Conservation (phyloP, 192 early-diverging fungal genomes). For the Powellomyces hirtus region DNA sequence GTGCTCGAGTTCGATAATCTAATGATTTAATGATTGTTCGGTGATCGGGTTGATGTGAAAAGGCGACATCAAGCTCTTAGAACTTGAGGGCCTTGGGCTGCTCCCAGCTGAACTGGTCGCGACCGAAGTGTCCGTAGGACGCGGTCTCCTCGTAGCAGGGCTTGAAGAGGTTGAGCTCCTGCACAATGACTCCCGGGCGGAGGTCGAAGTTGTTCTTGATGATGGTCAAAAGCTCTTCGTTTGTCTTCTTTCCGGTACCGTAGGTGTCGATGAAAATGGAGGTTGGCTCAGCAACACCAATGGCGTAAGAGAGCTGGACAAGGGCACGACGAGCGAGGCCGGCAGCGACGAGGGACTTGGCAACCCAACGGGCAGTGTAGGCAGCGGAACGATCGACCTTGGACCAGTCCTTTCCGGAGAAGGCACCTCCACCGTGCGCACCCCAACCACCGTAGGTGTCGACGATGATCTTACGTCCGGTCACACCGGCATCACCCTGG, state of each 20-base stretch:
- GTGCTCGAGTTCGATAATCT: neutral
- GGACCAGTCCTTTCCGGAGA: slow-evolving; percentile 99
- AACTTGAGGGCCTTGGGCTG: slow-evolving; percentile 74
- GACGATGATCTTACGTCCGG: slow-evolving; percentile 95
- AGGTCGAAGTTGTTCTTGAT: slow-evolving; percentile 99
- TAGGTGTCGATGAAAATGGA: slow-evolving; percentile 96
- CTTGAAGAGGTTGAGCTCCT: slow-evolving; percentile 97
- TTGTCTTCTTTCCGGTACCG: slow-evolving; percentile 88
- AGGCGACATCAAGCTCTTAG: slow-evolving; percentile 27
- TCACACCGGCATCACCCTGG: slow-evolving; percentile 99
- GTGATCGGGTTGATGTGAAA: neutral
- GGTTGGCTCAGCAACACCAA: slow-evolving; percentile 95
- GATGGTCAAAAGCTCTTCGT: slow-evolving; percentile 87
- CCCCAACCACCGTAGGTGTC: slow-evolving; percentile 92
- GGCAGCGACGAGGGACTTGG: slow-evolving; percentile 94
- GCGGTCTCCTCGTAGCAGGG: slow-evolving; percentile 97
- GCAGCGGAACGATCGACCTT: slow-evolving; percentile 99
- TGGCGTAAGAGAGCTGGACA: slow-evolving; percentile 98
- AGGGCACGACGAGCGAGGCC: slow-evolving; percentile 88
- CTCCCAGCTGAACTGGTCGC: slow-evolving; percentile 93
- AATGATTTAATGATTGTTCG: neutral
- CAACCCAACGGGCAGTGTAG: slow-evolving; percentile 96
- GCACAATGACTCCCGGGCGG: slow-evolving; percentile 96
- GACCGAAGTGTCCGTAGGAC: slow-evolving; percentile 80
- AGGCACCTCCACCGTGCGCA: slow-evolving; percentile 97